Percentiles rank a stretch among this genome's conserved stretches.
Conservation (phyloP, 164 flowering plant genomes). For the Nymphaea thermarum region DNA sequence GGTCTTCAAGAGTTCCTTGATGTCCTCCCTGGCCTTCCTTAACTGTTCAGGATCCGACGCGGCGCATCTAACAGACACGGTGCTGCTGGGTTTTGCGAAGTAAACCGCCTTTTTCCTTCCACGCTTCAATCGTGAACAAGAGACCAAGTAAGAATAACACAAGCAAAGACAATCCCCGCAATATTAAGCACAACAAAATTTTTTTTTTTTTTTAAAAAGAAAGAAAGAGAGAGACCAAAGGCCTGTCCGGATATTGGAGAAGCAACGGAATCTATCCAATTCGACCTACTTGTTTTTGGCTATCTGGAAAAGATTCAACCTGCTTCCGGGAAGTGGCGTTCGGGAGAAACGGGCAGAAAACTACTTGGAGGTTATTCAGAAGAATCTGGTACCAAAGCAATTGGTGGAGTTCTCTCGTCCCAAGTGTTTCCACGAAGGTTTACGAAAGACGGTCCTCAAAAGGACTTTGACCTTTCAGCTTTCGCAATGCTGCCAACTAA, state of each 20-base stretch:
- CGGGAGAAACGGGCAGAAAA: too few relatives aligned
- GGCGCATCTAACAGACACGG: constrained; percentile 28
- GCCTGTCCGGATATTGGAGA: neutral
- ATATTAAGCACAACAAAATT: neutral
- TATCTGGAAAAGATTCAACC: too few relatives aligned
- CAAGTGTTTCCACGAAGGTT: too few relatives aligned
- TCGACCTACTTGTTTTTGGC: too few relatives aligned
- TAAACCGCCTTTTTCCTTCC: neutral
- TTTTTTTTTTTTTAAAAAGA: too few relatives aligned
- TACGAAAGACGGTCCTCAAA: too few relatives aligned
- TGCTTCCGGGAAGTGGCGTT: too few relatives aligned
- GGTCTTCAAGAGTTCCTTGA: constrained; percentile 57
- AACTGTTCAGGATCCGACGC: constrained; percentile 73
- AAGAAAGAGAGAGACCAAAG: neutral
- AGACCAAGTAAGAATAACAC: neutral
- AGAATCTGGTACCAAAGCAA: too few relatives aligned
- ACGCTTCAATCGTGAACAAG: neutral
- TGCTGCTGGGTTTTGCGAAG: constrained; percentile 4
- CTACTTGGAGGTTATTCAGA: too few relatives aligned
- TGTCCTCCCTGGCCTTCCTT: constrained; percentile 75
- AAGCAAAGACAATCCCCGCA: neutral
- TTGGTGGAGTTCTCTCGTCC: too few relatives aligned
- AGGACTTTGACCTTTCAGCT: too few relatives aligned
- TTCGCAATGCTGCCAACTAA: too few relatives aligned
- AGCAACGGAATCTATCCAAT: neutral